A percentile compares a stretch with the other conserved stretches of the same genome.
Conservation (phyloP, 305 asterid genomes). For the Fraxinus greggii region DNA sequence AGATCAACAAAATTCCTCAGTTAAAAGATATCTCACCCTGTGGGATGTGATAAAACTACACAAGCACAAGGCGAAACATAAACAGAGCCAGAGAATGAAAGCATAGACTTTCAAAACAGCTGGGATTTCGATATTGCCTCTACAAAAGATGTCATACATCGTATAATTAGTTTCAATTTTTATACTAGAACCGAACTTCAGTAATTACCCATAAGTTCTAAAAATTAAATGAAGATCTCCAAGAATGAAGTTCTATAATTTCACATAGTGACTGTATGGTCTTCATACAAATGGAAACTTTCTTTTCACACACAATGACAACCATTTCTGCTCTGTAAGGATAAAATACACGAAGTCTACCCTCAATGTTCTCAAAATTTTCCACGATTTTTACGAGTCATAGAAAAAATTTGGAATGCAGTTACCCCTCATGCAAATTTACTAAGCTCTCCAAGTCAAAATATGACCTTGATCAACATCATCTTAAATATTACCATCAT, state of each 20-base stretch:
- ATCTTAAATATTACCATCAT: background rate
- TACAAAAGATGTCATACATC: background rate
- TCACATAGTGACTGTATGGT: background rate
- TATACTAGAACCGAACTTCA: background rate
- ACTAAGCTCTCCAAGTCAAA: background rate
- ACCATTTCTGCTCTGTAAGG: background rate
- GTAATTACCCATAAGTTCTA: background rate
- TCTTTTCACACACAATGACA: background rate
- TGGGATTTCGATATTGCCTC: background rate
- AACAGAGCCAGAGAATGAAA: background rate
- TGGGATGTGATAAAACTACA: background rate
- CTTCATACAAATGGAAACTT: background rate
- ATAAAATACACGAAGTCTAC: background rate
- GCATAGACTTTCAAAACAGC: background rate
- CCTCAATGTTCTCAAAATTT: background rate
- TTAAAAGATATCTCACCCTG: background rate
- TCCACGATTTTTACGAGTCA: background rate
- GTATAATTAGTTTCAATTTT: background rate
- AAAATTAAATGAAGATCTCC: background rate
- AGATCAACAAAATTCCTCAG: background rate
- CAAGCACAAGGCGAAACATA: background rate
- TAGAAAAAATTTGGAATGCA: background rate
- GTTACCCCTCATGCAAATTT: background rate
- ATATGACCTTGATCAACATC: constrained; percentile 6
- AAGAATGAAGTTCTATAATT: background rate